Base-by-base conservation (phyloP, 495 filamentous ascomycete species). In the Neurospora sp. region DNA sequence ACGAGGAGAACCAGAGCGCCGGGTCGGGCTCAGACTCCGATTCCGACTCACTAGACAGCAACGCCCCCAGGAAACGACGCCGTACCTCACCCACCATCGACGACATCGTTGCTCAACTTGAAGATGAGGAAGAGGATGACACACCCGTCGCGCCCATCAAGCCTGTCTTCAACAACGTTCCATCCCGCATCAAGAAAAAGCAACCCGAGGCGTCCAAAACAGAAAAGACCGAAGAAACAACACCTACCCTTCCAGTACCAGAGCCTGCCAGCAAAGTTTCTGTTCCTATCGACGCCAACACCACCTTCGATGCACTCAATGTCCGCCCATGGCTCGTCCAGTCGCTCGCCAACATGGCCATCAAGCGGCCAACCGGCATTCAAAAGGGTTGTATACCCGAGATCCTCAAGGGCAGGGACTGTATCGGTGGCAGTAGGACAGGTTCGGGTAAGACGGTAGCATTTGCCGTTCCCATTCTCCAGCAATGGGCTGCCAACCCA, bases 401-500 rank as follows among this genome's bases (percentile, higher is more conserved):
- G 76, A 97, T 98, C 62, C 79, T 99, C 71, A 90, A 93, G 78
- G 96, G 96, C 5, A 87, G 91, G 75, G 93, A 98, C 82, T 97
- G 94, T 76, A 97, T 99, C 76, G 96, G 96, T 76, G 93, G 94
- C 20, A 97, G 93, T 77, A 87, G 92, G 72, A 99, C 96, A 4
- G 96, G 96, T 83, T 97, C 95, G n/a, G 96, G 96, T 80, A 99
- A 99, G 85, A 99, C 96, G n/a, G 90, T 97, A 54, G 94, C 96
- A 41, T 99, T 99, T 83, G 90, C 94, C 14, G 93, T 92, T 10
- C 96, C 96, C 18, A 96, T 99, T 69, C 83, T 98, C 70, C 95
- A 98, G 79, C 90, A 90, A 82, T 98, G 94, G 96, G 90, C 96
- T 4, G 86, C 92, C 80, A 94, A 99, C 85, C 96, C 96, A 9